phyloP scores from a whole-genome alignment of 1,284 basidiomycete genomes.

The Bondarzewia mesenterica region DNA sequence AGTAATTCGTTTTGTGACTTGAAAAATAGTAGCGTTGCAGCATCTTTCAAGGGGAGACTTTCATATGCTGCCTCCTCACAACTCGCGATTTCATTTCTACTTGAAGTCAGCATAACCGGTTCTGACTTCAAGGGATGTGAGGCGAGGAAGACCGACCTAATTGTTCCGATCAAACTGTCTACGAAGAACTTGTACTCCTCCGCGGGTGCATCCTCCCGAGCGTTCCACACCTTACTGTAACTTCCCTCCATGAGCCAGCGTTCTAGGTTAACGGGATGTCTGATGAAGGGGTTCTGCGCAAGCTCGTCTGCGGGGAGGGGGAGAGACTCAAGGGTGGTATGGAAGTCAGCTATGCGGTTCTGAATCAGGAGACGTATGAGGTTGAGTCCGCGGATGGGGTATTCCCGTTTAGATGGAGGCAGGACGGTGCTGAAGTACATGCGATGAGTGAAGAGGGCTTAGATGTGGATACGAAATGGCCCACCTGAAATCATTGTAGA shows the following conservation, averaged over 20 bases:
- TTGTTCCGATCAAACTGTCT: constrained; percentile 88
- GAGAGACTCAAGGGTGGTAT: constrained; percentile 97
- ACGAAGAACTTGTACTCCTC: constrained; percentile 90
- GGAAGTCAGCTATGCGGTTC: constrained; percentile 96
- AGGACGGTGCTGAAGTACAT: constrained; percentile 48
- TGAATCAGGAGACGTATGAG: constrained; percentile 92
- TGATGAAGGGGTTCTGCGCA: constrained; percentile 71
- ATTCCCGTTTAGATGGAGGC: constrained; percentile 79
- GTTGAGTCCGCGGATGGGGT: constrained; percentile 86
- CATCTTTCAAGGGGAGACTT: constrained; percentile 81
- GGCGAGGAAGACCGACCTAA: constrained; percentile 49
- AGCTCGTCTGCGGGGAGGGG: constrained; percentile 68
- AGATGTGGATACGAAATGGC: constrained; percentile 7
- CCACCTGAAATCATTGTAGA: constrained; percentile 85
- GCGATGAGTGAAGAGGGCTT: neutral
- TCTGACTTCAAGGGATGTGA: neutral
- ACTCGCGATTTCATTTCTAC: constrained; percentile 86
- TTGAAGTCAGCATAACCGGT: neutral
- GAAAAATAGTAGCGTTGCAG: constrained; percentile 85
- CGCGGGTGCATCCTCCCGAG: constrained; percentile 79
- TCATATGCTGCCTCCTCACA: constrained; percentile 90
- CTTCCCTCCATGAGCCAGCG: constrained; percentile 98
- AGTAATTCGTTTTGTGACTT: constrained; percentile 69
- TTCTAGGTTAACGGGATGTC: constrained; percentile 86
- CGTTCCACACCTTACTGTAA: constrained; percentile 97